These are phyloP conservation scores for Amanita fuliginea DNA, from an alignment of 768 basidiomycete species.

Conservation along the genomic window DNA sequence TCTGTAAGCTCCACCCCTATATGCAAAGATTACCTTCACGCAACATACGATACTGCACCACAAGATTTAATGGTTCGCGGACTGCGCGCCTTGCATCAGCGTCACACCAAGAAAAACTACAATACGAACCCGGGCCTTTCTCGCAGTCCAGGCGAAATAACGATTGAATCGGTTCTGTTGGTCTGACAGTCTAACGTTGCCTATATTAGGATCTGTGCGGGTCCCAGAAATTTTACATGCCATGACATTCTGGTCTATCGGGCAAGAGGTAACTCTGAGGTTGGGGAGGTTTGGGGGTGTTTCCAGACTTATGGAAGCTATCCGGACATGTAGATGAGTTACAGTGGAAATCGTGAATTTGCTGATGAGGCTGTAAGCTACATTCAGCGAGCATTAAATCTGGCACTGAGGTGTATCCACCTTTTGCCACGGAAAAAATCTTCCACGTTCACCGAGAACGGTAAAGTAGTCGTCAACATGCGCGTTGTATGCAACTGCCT, in stretches of 20 bases:
- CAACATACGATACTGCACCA: constrained; percentile 68
- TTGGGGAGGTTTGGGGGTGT: constrained; percentile 30
- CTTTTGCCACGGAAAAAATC: constrained; percentile 87
- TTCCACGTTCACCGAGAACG: constrained; percentile 88
- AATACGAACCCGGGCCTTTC: constrained; percentile 44
- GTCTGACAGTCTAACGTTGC: constrained; percentile 55
- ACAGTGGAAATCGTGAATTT: constrained; percentile 85
- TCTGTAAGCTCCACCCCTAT: background rate
- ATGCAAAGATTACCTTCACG: constrained; percentile 52
- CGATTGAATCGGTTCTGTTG: constrained; percentile 64
- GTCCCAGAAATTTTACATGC: constrained; percentile 20
- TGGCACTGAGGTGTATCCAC: constrained; percentile 26
- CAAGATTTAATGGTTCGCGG: constrained; percentile 47
- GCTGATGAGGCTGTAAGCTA: constrained; percentile 59
- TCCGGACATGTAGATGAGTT: constrained; percentile 68
- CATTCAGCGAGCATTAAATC: background rate
- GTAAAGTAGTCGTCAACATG: constrained; percentile 57
- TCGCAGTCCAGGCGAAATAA: constrained; percentile 68
- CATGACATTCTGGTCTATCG: constrained; percentile 32
- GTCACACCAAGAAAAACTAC: constrained; percentile 5
- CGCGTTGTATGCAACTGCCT: constrained; percentile 46
- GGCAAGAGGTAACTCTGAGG: constrained; percentile 25
- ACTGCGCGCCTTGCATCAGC: constrained; percentile 26
- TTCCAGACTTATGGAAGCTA: constrained; percentile 48
- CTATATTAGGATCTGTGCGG: background rate